Evolutionary conservation across 148 eudicot species (phyloP).

Genomic region (Chenopodium album): DNA sequence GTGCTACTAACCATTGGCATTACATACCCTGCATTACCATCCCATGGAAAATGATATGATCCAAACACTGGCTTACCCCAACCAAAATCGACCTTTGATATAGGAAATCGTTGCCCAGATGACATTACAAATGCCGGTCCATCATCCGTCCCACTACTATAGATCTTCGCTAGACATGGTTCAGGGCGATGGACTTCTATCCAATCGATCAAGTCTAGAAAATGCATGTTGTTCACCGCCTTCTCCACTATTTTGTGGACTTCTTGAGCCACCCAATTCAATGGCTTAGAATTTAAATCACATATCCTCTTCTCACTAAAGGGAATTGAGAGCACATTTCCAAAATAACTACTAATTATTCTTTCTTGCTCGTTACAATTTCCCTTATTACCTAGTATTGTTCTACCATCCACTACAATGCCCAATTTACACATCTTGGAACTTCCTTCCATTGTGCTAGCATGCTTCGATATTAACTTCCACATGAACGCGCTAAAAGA

Average conservation of each 20-base stretch:
- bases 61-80: constrained; percentile 70
- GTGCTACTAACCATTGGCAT: constrained; percentile 69
- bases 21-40: constrained; percentile 59
- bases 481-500: constrained; percentile 64
- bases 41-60: constrained; percentile 77
- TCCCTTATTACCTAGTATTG: constrained; percentile 30
- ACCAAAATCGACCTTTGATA: constrained; percentile 58
- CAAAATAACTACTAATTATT: constrained; percentile 42
- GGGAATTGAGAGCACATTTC: constrained; percentile 67
- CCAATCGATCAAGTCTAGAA: constrained; percentile 63
- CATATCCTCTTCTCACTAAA: constrained; percentile 35
- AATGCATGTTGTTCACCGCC: constrained; percentile 51
- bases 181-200: constrained; percentile 68
- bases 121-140: constrained; percentile 68
- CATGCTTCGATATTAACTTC: constrained; percentile 44
- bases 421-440: constrained; percentile 47
- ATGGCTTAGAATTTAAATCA: constrained; percentile 37
- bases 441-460: neutral
- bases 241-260: constrained; percentile 47
- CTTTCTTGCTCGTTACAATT: constrained; percentile 1
- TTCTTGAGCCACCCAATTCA: constrained; percentile 36
- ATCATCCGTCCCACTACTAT: constrained; percentile 27
- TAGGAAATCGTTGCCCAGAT: constrained; percentile 57
- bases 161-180: constrained; percentile 42
- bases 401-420: constrained; percentile 72